Evolutionary conservation across 345 rosid species (phyloP).

Genomic region (Dipteronia dyeriana): DNA sequence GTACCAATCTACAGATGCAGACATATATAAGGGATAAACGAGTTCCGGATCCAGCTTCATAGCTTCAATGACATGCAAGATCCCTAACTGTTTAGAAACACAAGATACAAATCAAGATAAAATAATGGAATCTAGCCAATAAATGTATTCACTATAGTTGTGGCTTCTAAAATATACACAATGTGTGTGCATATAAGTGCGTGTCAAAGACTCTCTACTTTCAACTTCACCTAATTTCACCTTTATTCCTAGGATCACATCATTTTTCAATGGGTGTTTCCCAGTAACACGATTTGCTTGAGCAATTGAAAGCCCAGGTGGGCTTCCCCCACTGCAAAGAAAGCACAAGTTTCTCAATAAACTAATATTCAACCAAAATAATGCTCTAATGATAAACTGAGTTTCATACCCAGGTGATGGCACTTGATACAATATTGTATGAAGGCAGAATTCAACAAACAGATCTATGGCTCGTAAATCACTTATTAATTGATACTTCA

Average conservation of each 20-base stretch:
- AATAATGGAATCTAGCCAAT: neutral
- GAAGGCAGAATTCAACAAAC: conserved; percentile 84
- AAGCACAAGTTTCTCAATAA: conserved; percentile 29
- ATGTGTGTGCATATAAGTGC: neutral
- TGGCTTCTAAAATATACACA: neutral
- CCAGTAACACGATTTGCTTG: conserved; percentile 77
- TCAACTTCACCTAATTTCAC: conserved; percentile 36
- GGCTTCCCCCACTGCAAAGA: conserved; percentile 67
- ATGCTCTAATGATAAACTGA: conserved; percentile 11
- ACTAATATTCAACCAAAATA: conserved; percentile 19
- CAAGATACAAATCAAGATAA: neutral
- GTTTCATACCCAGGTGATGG: conserved; percentile 69
- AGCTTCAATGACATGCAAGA: conserved; percentile 81
- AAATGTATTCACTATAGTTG: neutral
- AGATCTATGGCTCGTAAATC: conserved; percentile 59
- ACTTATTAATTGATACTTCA: conserved; percentile 57
- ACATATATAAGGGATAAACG: conserved; percentile 75
- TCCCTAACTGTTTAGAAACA: conserved; percentile 63
- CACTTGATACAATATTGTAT: conserved; percentile 68
- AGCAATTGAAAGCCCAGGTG: conserved; percentile 83
- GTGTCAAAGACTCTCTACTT: neutral
- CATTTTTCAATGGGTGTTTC: conserved; percentile 66
- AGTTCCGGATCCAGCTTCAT: conserved; percentile 75
- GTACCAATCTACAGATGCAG: conserved; percentile 81
- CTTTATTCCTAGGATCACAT: conserved; percentile 73